Evolutionary conservation across 2,329 filamentous ascomycete species (phyloP).

Genomic region (Coleophoma cylindrospora): DNA sequence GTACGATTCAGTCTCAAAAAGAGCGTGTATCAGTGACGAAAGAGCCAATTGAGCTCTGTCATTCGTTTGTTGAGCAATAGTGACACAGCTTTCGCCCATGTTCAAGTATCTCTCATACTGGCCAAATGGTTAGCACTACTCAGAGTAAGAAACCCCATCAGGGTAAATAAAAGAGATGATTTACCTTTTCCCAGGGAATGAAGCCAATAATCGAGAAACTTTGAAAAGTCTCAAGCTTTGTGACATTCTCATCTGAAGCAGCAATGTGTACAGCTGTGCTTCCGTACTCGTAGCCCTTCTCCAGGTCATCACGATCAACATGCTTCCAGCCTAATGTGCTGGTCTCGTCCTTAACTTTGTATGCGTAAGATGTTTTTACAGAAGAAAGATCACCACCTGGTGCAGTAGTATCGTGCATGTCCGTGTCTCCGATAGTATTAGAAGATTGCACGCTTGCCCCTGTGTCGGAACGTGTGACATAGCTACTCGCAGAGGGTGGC

Average conservation of each 20-base stretch:
- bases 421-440: conserved; percentile 37
- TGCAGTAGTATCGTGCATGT: conserved; percentile 32
- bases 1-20: conserved; percentile 79
- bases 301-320: conserved; percentile 75
- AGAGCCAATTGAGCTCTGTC: conserved; percentile 79
- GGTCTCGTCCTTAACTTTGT: conserved; percentile 71
- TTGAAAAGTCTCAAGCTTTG: conserved; percentile 74
- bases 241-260: conserved; percentile 80
- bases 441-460: conserved; percentile 45
- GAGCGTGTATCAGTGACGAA: conserved; percentile 83
- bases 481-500: conserved; percentile 71
- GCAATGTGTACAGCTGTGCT: conserved; percentile 86
- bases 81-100: conserved; percentile 75
- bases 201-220: conserved; percentile 84
- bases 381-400: conserved; percentile 49
- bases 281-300: conserved; percentile 93
- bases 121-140: conserved; percentile 4
- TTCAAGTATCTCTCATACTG: conserved; percentile 81
- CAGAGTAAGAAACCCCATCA: background rate
- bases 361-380: conserved; percentile 74
- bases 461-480: conserved; percentile 45
- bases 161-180: conserved; percentile 1
- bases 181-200: conserved; percentile 63
- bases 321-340: conserved; percentile 76
- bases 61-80: conserved; percentile 72